Conservation (phyloP, 1,139 yeast species). For the Candida glucosophila region DNA sequence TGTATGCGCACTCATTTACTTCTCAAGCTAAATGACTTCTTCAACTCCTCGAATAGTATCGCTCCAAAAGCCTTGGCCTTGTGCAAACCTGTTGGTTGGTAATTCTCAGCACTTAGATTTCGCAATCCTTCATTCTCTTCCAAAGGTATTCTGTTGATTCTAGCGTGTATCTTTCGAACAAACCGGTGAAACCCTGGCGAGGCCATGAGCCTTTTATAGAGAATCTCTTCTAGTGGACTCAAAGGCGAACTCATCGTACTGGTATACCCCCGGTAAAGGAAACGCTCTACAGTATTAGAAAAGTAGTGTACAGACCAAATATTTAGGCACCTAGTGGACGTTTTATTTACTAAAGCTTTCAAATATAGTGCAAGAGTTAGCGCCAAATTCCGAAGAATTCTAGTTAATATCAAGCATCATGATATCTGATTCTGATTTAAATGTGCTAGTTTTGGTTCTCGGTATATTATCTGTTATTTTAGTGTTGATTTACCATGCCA, state of each 20-base stretch:
- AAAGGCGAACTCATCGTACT: slow-evolving; percentile 18
- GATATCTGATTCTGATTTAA: slow-evolving; percentile 78
- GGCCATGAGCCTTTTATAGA: slow-evolving; percentile 40
- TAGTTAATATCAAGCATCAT: too few relatives aligned
- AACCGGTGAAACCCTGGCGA: slow-evolving; percentile 62
- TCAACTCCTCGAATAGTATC: slow-evolving; percentile 60
- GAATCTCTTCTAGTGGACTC: slow-evolving; percentile 37
- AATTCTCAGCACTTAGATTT: slow-evolving; percentile 15
- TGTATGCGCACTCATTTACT: slow-evolving; percentile 12
- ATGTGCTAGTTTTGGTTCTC: slow-evolving; percentile 63
- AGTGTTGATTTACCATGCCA: slow-evolving; percentile 61
- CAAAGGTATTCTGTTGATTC: slow-evolving; percentile 51
- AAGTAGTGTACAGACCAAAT: too few relatives aligned
- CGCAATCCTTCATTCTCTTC: slow-evolving; percentile 8
- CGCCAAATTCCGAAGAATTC: too few relatives aligned
- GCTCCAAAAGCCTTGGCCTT: slow-evolving; percentile 53
- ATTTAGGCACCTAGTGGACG: slow-evolving; percentile 1
- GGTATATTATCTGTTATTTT: slow-evolving; percentile 68
- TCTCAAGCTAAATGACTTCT: slow-evolving; percentile 38
- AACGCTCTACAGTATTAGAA: too few relatives aligned
- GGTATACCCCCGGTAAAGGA: too few relatives aligned
- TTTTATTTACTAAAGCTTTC: slow-evolving; percentile 1
- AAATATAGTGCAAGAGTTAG: too few relatives aligned
- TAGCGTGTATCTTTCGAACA: slow-evolving; percentile 58
- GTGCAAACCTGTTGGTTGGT: slow-evolving; percentile 45